Evolutionary conservation across 805 yeast genomes (phyloP).

Genomic region (Torulaspora quercuum): DNA sequence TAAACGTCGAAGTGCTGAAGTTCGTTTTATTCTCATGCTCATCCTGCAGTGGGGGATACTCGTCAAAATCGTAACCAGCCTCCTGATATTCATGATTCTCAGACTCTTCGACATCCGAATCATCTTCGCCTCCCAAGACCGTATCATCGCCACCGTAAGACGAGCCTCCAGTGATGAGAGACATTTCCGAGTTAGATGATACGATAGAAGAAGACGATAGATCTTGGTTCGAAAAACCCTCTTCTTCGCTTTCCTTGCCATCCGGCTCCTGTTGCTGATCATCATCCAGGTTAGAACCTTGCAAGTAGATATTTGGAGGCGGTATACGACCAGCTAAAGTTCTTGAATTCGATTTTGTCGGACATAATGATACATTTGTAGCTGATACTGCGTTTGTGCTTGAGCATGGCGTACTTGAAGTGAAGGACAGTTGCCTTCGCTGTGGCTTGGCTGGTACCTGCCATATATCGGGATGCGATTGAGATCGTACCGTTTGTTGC

Average conservation of each 20-base stretch:
- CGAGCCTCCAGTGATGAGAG: slow-evolving; percentile 9
- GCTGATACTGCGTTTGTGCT: background rate
- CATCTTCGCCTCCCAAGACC: slow-evolving; percentile 7
- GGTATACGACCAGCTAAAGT: slow-evolving; percentile 18
- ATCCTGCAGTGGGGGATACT: background rate
- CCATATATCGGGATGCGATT: slow-evolving; percentile 1
- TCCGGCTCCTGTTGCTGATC: slow-evolving; percentile 5
- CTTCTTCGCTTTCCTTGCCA: slow-evolving; percentile 9
- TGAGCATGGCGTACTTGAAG: background rate
- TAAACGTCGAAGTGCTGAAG: slow-evolving; percentile 5
- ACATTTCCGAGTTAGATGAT: slow-evolving; percentile 8
- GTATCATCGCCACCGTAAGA: slow-evolving; percentile 9
- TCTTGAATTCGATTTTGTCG: slow-evolving; percentile 7
- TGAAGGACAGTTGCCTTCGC: background rate
- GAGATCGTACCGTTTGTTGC: slow-evolving; percentile 1
- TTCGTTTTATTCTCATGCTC: slow-evolving; percentile 2
- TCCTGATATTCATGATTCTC: slow-evolving; percentile 4
- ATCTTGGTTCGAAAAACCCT: slow-evolving; percentile 3
- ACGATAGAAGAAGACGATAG: slow-evolving; percentile 6
- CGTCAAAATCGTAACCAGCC: slow-evolving; percentile 1
- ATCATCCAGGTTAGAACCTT: slow-evolving; percentile 8
- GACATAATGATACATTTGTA: no score
- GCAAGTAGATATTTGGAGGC: slow-evolving; percentile 18
- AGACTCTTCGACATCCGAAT: slow-evolving; percentile 5
- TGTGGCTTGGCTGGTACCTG: background rate